These are phyloP conservation scores for Exidia glandulosa DNA, from an alignment of 768 basidiomycete species.

Conservation along the genomic window DNA sequence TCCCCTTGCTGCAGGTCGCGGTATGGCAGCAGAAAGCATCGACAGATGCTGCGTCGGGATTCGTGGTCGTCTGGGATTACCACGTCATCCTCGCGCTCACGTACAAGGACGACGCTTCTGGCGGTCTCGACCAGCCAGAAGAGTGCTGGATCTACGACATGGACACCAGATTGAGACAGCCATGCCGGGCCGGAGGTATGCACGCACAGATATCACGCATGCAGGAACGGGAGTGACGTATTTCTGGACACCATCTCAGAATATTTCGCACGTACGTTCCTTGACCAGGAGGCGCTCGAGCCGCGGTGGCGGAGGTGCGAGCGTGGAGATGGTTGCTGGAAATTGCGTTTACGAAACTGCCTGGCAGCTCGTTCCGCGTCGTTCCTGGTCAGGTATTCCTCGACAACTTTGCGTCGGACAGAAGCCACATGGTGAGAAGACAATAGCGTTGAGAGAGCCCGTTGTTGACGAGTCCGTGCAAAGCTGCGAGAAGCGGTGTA, in stretches of 20 bases:
- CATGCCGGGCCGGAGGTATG: slow-evolving; percentile 35
- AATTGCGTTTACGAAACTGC: not conserved
- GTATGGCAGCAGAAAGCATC: slow-evolving; percentile 50
- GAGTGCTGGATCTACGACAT: slow-evolving; percentile 58
- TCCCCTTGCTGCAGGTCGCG: slow-evolving; percentile 36
- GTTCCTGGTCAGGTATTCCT: slow-evolving; percentile 41
- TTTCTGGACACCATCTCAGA: slow-evolving; percentile 10
- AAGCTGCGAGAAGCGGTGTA: slow-evolving; percentile 19
- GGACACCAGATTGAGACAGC: slow-evolving; percentile 42
- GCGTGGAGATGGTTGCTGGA: not conserved
- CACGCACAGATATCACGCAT: slow-evolving; percentile 24
- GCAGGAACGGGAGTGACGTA: not conserved
- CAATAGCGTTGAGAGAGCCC: slow-evolving; percentile 7
- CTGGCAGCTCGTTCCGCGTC: slow-evolving; percentile 55
- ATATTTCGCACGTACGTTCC: slow-evolving; percentile 20
- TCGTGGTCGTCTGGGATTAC: slow-evolving; percentile 61
- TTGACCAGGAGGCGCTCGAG: slow-evolving; percentile 3
- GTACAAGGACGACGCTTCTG: slow-evolving; percentile 1
- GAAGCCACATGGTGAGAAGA: slow-evolving; percentile 57
- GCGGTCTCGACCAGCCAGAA: not conserved
- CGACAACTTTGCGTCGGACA: slow-evolving; percentile 57
- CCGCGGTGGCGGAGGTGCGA: slow-evolving; percentile 8
- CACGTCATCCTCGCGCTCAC: slow-evolving; percentile 38
- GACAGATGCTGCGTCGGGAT: slow-evolving; percentile 13
- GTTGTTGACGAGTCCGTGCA: not conserved